phyloP scores from a whole-genome alignment of 2,329 filamentous ascomycete genomes.

The Bertia moriformis region DNA sequence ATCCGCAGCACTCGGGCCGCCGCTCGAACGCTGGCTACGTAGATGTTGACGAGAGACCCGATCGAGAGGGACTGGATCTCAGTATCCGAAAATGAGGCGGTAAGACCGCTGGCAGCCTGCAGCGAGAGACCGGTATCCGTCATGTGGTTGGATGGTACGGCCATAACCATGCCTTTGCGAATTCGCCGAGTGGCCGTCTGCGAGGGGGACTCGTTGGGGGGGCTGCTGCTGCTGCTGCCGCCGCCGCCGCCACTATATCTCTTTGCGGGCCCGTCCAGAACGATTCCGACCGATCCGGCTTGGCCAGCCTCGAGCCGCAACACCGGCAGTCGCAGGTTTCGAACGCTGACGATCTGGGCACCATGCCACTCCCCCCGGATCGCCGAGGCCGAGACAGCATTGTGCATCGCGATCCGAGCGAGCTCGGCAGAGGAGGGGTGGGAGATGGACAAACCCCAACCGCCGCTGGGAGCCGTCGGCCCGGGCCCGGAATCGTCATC shows the following conservation, averaged over 20 bases:
- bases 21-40: constrained; percentile 74
- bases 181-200: constrained; percentile 21
- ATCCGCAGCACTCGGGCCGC: constrained; percentile 60
- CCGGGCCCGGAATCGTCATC: constrained; percentile 27
- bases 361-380: constrained; percentile 61
- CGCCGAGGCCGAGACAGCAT: constrained; percentile 32
- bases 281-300: constrained; percentile 75
- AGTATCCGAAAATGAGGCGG: constrained; percentile 53
- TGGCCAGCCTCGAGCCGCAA: constrained; percentile 63
- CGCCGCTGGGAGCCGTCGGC: constrained; percentile 28
- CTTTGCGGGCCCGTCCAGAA: constrained; percentile 32
- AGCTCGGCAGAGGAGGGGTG: constrained; percentile 38
- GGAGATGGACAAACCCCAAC: constrained; percentile 32
- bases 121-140: constrained; percentile 38
- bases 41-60: constrained; percentile 64
- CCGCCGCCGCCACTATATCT: no score
- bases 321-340: constrained; percentile 76
- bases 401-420: constrained; percentile 33
- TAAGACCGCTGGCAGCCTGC: constrained; percentile 53
- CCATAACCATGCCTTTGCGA: constrained; percentile 73
- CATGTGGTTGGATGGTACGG: constrained; percentile 45
- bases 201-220: neutral
- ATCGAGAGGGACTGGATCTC: constrained; percentile 48
- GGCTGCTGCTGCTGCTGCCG: constrained; percentile 12
- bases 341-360: constrained; percentile 70